phyloP scores from a whole-genome alignment of 352 stramenopile genomes.

The Phytophthora foliorum region DNA sequence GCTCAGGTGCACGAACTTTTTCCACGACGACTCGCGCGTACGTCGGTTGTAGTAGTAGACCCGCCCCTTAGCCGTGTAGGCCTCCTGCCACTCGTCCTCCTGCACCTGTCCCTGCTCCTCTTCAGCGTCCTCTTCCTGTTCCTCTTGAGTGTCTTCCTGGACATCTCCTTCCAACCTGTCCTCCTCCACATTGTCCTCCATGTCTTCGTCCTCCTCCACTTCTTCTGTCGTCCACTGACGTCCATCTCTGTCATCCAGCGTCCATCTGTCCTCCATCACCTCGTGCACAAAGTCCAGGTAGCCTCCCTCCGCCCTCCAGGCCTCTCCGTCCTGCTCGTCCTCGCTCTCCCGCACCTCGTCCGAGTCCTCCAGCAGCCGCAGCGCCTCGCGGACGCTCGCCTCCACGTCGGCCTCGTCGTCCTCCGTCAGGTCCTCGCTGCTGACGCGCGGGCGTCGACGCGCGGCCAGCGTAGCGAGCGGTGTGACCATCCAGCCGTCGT shows the following conservation, averaged over 20 bases:
- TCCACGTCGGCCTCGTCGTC: slow-evolving; percentile 58
- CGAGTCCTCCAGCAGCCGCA: slow-evolving; percentile 59
- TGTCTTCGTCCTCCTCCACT: slow-evolving; percentile 13
- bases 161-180: background rate
- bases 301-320: slow-evolving; percentile 9
- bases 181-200: background rate
- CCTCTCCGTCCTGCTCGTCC: slow-evolving; percentile 34
- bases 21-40: slow-evolving; percentile 89
- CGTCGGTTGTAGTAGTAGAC: slow-evolving; percentile 92
- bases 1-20: slow-evolving; percentile 49
- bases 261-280: slow-evolving; percentile 52
- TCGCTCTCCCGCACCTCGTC: slow-evolving; percentile 14
- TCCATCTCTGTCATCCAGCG: slow-evolving; percentile 21
- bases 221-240: slow-evolving; percentile 26
- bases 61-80: slow-evolving; percentile 86
- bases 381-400: slow-evolving; percentile 54
- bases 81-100: slow-evolving; percentile 82
- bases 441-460: slow-evolving; percentile 1
- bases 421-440: slow-evolving; percentile 24
- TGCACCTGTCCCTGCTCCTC: slow-evolving; percentile 25
- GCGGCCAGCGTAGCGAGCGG: slow-evolving; percentile 24
- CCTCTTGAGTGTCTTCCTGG: slow-evolving; percentile 6
- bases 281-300: slow-evolving; percentile 71
- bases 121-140: slow-evolving; percentile 18
- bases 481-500: slow-evolving; percentile 49